Conservation (phyloP, 2,329 filamentous ascomycete genomes). For the Fusarium tuaranense region DNA sequence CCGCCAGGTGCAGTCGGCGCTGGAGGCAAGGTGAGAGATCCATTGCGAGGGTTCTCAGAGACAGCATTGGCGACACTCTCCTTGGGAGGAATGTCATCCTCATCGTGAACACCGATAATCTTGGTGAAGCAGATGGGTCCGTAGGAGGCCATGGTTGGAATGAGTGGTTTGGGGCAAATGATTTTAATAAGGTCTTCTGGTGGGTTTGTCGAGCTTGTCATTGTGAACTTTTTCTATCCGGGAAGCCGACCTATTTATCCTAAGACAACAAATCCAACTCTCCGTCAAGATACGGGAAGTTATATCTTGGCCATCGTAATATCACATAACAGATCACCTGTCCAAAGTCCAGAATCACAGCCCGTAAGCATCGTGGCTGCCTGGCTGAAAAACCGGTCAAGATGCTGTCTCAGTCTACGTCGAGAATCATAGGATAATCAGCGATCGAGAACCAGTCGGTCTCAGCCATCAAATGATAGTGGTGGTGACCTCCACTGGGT, state of each 20-base stretch:
- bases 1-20: not conserved
- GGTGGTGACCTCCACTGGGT: not conserved
- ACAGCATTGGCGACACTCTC: not conserved
- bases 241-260: not conserved
- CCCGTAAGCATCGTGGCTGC: not conserved
- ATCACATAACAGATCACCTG: not conserved
- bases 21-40: not conserved
- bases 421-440: not conserved
- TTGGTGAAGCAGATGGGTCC: constrained; percentile 4
- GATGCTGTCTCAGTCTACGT: not conserved
- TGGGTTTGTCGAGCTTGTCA: not conserved
- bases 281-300: not conserved
- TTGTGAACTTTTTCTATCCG: not conserved
- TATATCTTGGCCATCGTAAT: not conserved
- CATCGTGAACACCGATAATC: not conserved
- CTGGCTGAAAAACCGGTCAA: not conserved
- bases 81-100: not conserved
- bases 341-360: not conserved
- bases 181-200: not conserved
- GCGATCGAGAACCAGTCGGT: not conserved
- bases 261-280: not conserved
- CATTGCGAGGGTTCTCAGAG: not conserved
- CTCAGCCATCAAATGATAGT: not conserved
- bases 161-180: not conserved
- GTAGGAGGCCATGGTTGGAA: not conserved